Conservation (phyloP, 2,329 filamentous ascomycete species). For the Trichoderma brevicompactum region DNA sequence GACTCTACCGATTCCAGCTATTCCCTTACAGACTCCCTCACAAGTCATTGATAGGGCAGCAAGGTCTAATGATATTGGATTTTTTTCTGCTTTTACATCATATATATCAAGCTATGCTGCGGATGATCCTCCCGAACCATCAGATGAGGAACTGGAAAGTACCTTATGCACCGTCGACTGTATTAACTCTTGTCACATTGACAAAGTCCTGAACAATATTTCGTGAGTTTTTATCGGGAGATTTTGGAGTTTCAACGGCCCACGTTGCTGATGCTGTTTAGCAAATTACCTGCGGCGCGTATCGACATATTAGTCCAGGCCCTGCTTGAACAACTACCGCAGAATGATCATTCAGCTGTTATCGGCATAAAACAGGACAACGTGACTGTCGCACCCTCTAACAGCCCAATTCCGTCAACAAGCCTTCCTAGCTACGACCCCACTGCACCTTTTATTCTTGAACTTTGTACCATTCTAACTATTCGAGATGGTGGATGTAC, state of each 20-base stretch:
- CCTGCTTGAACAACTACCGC: constrained; percentile 82
- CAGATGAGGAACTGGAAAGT: constrained; percentile 94
- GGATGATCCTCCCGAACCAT: constrained; percentile 95
- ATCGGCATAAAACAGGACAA: constrained; percentile 91
- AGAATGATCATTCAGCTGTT: constrained; percentile 75
- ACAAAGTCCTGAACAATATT: constrained; percentile 81
- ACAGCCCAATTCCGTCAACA: constrained; percentile 47
- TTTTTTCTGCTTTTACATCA: constrained; percentile 92
- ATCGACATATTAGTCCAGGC: constrained; percentile 60
- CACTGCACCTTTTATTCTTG: constrained; percentile 84
- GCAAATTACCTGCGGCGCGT: constrained; percentile 45
- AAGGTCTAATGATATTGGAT: constrained; percentile 76
- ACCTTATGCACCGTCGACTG: constrained; percentile 94
- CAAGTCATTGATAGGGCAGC: constrained; percentile 89
- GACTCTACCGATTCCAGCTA: constrained; percentile 73
- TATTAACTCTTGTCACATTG: constrained; percentile 85
- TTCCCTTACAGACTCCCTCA: constrained; percentile 87
- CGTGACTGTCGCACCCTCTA: constrained; percentile 63
- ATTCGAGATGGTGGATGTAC: constrained; percentile 76
- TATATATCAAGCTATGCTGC: constrained; percentile 99
- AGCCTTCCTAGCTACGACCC: constrained; percentile 75
- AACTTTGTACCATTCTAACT: constrained; percentile 82
- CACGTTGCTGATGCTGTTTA: constrained; percentile 32
- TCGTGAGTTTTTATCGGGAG: constrained; percentile 56
- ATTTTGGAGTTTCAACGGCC: neutral